phyloP scores from a whole-genome alignment of 805 yeast genomes.

The Candida rishiriensis region DNA sequence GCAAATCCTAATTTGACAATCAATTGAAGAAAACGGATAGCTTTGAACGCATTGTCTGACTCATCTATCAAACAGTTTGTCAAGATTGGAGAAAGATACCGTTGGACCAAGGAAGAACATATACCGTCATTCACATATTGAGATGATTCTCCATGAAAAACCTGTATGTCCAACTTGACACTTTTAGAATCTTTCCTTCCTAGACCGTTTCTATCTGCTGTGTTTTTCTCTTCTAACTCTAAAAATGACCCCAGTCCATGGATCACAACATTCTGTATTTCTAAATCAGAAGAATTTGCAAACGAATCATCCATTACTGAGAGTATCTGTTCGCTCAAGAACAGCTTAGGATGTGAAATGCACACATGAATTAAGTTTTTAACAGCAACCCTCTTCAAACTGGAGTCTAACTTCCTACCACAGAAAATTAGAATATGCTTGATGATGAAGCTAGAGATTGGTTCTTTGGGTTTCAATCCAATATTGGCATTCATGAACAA shows the following conservation, averaged over 20 bases:
- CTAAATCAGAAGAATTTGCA: constrained; percentile 27
- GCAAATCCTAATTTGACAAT: constrained; percentile 65
- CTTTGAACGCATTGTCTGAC: constrained; percentile 39
- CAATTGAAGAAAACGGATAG: constrained; percentile 51
- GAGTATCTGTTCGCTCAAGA: constrained; percentile 52
- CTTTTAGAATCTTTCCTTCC: constrained; percentile 33
- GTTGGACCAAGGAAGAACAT: constrained; percentile 66
- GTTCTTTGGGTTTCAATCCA: constrained; percentile 46
- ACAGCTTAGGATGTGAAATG: constrained; percentile 59
- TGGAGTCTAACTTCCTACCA: constrained; percentile 18
- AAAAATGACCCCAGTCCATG: constrained; percentile 57
- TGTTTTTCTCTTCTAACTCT: constrained; percentile 47
- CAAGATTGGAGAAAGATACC: constrained; percentile 49
- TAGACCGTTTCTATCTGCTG: constrained; percentile 37
- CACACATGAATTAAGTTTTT: constrained; percentile 58
- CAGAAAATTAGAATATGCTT: constrained; percentile 57
- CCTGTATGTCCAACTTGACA: constrained; percentile 39
- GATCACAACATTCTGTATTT: constrained; percentile 47
- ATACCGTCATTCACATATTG: constrained; percentile 60
- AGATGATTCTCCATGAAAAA: constrained; percentile 51
- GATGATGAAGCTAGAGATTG: constrained; percentile 53
- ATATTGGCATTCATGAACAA: constrained; percentile 36
- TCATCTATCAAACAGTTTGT: constrained; percentile 44
- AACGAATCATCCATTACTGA: constrained; percentile 50
- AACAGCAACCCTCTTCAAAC: constrained; percentile 47